These are phyloP conservation scores for Leccinum pellstonianum DNA, from an alignment of 768 basidiomycete genomes.

Conservation along the genomic window DNA sequence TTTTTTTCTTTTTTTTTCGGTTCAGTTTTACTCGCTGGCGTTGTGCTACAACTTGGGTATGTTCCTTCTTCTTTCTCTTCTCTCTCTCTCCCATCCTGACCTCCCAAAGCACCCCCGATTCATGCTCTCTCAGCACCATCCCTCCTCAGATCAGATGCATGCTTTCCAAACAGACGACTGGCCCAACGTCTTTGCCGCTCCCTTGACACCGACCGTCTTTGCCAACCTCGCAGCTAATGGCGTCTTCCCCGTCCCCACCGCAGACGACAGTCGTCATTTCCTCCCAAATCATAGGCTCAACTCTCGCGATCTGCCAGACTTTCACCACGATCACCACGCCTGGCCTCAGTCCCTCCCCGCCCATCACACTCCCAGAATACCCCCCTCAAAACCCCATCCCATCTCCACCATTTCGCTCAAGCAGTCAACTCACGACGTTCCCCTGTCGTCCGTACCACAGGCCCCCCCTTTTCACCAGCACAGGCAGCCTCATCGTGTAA, in stretches of 20 bases:
- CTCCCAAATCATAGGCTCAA: conserved; percentile 18
- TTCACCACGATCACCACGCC: conserved; percentile 24
- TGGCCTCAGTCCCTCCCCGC: conserved; percentile 28
- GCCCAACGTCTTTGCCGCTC: conserved; percentile 57
- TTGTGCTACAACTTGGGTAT: not conserved
- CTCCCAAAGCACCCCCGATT: not conserved
- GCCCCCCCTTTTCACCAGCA: conserved; percentile 13
- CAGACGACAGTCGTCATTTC: conserved; percentile 34
- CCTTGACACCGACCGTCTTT: conserved; percentile 60
- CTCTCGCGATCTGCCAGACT: conserved; percentile 19
- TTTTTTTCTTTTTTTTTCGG: not conserved
- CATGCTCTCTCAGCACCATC: conserved; percentile 18
- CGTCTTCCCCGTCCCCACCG: conserved; percentile 42
- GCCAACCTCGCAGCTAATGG: conserved; percentile 61
- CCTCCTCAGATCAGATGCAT: conserved; percentile 25
- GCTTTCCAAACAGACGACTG: conserved; percentile 41
- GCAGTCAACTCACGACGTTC: conserved; percentile 19
- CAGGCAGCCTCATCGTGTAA: conserved; percentile 17
- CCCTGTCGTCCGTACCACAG: conserved; percentile 11
- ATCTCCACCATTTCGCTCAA: conserved; percentile 18
- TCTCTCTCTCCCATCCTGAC: not conserved
- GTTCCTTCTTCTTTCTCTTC: not conserved
- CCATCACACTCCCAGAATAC: conserved; percentile 26
- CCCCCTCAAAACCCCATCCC: conserved; percentile 33
- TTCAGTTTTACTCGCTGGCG: not conserved